These are phyloP conservation scores for Aspergillus ellipticus DNA, from an alignment of 495 filamentous ascomycete species.

Conservation along the genomic window DNA sequence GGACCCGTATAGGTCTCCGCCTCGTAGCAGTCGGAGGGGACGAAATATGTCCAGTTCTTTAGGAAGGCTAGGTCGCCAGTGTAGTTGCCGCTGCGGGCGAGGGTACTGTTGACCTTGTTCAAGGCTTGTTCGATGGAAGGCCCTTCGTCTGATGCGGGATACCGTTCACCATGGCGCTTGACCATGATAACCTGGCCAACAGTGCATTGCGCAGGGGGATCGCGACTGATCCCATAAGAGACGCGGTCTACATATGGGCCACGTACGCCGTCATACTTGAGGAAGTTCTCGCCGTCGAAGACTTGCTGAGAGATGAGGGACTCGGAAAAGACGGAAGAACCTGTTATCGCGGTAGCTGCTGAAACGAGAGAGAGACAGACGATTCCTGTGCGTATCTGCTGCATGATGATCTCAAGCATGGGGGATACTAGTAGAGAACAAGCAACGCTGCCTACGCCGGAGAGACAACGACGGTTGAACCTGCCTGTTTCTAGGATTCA, in stretches of 20 bases:
- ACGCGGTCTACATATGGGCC: slow-evolving; percentile 20
- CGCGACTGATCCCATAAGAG: slow-evolving; percentile 18
- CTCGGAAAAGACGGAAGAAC: background rate
- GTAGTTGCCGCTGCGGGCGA: slow-evolving; percentile 15
- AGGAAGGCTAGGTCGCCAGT: slow-evolving; percentile 45
- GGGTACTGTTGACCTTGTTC: slow-evolving; percentile 15
- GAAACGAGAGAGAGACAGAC: background rate
- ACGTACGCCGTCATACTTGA: slow-evolving; percentile 17
- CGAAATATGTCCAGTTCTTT: slow-evolving; percentile 50
- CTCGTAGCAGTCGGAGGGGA: slow-evolving; percentile 29
- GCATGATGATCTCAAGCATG: background rate
- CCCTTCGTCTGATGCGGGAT: slow-evolving; percentile 31
- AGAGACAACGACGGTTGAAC: too few species aligned
- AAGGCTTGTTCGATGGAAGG: slow-evolving; percentile 13
- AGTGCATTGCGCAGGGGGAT: slow-evolving; percentile 19
- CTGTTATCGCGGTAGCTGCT: background rate
- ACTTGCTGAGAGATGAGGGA: slow-evolving; percentile 18
- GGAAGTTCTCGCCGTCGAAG: slow-evolving; percentile 14
- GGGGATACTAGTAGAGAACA: background rate
- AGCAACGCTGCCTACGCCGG: too few species aligned
- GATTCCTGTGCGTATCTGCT: background rate
- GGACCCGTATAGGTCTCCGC: slow-evolving; percentile 42
- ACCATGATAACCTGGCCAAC: slow-evolving; percentile 31
- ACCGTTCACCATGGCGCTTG: slow-evolving; percentile 49
- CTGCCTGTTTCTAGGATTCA: too few species aligned